Evolutionary conservation across 805 yeast species (phyloP), one percentile per base, ranked within the genome.

Genomic region (Metschnikowia drakensbergensis): DNA sequence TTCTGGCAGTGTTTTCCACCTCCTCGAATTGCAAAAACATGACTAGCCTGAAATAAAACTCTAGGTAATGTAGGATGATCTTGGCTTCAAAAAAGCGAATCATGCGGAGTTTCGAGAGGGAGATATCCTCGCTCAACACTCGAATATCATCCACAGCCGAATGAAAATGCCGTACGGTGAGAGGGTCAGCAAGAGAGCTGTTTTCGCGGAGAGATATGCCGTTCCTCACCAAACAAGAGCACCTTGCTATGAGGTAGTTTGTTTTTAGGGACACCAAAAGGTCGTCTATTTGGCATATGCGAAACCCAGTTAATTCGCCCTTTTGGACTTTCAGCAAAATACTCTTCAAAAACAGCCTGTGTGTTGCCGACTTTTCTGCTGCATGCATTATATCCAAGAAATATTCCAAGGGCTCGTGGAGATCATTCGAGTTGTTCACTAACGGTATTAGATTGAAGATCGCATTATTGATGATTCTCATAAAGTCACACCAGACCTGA

Each of bases 11-110:
- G 13, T 61, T 59, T 25, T 51, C 52, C n/a, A 37, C 27, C n/a
- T 65, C 71, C 52, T 72, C 77, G 11, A 58, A 59, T 51, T 72
- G 75, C 13, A 72, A 53, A 34, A 69, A 54, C n/a, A 66, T 54
- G 4, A 69, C 49, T 37, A 62, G 65, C 10, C 62, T 48, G 50
- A 70, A 46, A 42, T 57, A 69, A 31, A 63, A 55, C 37, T 59
- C 58, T 17, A 67, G 55, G 50, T 68, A 71, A 31, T 58, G 60
- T 13, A 71, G 54, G 10, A 64, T 54, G 13, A 53, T 30, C 5
- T 39, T 22, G 10, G 39, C 35, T 40, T 57, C 61, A 30, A 55
- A 54, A 17, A 31, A 43, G 7, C 55, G 52, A 3, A 45, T 22
- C 40, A 39, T 36, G 9, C 49, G 46, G 17, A 56, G 53, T 40